Base-by-base conservation (phyloP, 345 rosid species). In the Eutrema heterophyllum region DNA sequence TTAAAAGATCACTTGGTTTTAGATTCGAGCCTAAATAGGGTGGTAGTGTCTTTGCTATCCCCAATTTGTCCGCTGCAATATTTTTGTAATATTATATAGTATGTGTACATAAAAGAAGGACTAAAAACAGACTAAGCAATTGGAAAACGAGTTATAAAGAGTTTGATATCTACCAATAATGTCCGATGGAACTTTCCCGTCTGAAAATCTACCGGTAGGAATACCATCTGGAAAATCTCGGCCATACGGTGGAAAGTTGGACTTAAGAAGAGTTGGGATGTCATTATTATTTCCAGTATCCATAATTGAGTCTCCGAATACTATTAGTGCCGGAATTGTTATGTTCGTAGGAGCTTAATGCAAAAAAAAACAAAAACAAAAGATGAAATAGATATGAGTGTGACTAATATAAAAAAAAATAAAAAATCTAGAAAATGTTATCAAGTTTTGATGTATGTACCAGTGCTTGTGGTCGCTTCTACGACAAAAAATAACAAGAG, bases 281-380 rank as follows among this genome's bases (percentile, higher is more conserved):
- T 76, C 44, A 39, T 76, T 76, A 24, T 76, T 76, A 32, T 76
- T 63, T 46, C 71, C 75, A 3, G 75, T 76, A 70, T 76, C 75
- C 71, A 70, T 76, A 3, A 76, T 76, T 14, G 80, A 76, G 10
- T 76, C 80, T 63, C 80, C 80, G 9, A 70, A 76, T 48, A 76
- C 80, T 63, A 76, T 69, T 29, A 76, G 44, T 41, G 75, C 75
- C 6, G 75, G 75, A 29, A 70, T 0, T 36, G 80, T 63, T 44
- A 46, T 33, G 50, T 53, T 69, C 51, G 5, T 24, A 9, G 0
- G 38, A 32, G 27, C 67, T 59, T 40, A 9, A 30, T 51, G 5
- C 51, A 32, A 27, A 7, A 49, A 2, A 0, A 12, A 30, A 12
- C 49, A 35, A 4, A 18, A 4, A 2, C 10, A 9, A 13, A 0